Base-by-base conservation (phyloP, 768 basidiomycete genomes). In the Mycena galericulata region DNA sequence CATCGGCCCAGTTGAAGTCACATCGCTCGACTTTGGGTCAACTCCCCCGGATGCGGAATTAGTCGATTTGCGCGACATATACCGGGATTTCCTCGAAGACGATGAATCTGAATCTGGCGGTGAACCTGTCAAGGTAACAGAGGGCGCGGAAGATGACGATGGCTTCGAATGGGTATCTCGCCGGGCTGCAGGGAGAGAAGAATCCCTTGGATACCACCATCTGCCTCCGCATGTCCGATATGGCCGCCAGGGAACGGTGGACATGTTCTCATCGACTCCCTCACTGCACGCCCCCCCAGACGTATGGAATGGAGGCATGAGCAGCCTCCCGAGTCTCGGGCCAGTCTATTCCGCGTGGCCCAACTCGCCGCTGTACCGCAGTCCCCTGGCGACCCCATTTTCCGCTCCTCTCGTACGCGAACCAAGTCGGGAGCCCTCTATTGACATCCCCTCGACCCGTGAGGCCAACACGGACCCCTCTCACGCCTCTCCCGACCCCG, bases 11-110 rank as follows among this genome's bases (percentile, higher is more conserved):
- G 89, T 99, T 65, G 87, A 91, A 66, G 90, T 99, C 62, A 91
- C 90, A 2, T 90, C 91, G 4, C 87, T 99, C 61, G 93, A 95
- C 65, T 97, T 99, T 79, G 98, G 98, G 34, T 88, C 91, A 0
- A 82, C 83, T 22, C 77, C 90, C 3, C 98, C 98, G 5, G 92
- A 96, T 66, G 87, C 97, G 26, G 95, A 98, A 77, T 87, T 99
- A 59, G 90, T 94, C 61, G 98, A 98, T 81, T 81, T 99, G 57
- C 87, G 95, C 51, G 96, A 98, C 83, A 95, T 99, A 64, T 95
- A 97, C 80, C 91, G 90, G 58, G 97, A 97, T 77, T 99, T 99
- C 75, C 88, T 98, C 61, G 94, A 96, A 67, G 93, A 92, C 71
- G 92, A 94, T 72, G 89, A 90, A 0, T 88, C 90, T 29, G 87